Evolutionary conservation across 2,329 filamentous ascomycete species (phyloP), one percentile per base, ranked within the genome.

Genomic region (Bipolaris sorokiniana): DNA sequence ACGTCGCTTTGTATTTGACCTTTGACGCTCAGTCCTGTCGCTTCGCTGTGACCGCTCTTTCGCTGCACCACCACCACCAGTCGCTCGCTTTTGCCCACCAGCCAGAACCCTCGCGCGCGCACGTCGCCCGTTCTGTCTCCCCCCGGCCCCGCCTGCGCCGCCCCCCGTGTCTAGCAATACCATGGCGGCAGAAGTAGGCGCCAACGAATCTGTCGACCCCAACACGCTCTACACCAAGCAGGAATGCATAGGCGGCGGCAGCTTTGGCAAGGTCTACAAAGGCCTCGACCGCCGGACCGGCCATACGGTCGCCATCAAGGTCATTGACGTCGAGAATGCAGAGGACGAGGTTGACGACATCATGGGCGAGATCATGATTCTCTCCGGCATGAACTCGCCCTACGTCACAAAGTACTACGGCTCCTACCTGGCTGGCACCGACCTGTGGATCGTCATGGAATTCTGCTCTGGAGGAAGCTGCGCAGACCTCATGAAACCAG

Each of bases 281-380:
- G 95, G 95, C 57, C 91, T 98, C 65, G 94, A 98, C 80, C 96
- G 95, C 74, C 88, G 91, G 49, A 96, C 90, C 16, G 95, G 95
- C 36, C 90, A 96, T 72, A 89, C 94, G 11, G 95, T 99, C 48
- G 95, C 95, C 26, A 99, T 99, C 82, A 99, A 99, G 79, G 85
- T 99, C 70, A 98, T 99, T 76, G 95, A 99, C 72, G 95, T 99
- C 65, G 95, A 99, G 79, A 97, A 95, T 80, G 95, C 95, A 71
- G 95, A 99, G 79, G 95, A 99, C 77, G 95, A 99, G 80, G 94
- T 99, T 67, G 95, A 98, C 81, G 95, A 99, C 79, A 99, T 99
- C 70, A 97, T 98, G 76, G 92, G 97, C 76, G 95, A 99, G 80
- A 98, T 99, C 67, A 92, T 94, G 66, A 98, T 99, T 69, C 84